Percentiles rank a stretch among this genome's conserved stretches.
Evolutionary conservation across 2,329 filamentous ascomycete genomes (phyloP).

Genomic region (Pseudonectria foliicola): DNA sequence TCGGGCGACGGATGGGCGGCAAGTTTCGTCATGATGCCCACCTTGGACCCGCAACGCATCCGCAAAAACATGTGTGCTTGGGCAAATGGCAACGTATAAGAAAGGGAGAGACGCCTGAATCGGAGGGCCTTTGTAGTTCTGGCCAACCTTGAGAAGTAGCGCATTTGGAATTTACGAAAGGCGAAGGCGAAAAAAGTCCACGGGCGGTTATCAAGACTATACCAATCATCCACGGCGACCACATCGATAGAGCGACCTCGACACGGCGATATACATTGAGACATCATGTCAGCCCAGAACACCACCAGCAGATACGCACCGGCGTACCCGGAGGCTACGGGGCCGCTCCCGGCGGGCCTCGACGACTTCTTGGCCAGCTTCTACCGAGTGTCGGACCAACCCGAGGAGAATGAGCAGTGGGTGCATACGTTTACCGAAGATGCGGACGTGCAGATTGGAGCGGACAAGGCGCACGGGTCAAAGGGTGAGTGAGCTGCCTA

Average conservation of each 20-base stretch:
- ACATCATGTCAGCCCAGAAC: constrained; percentile 9
- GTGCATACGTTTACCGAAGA: constrained; percentile 33
- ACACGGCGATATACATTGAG: not conserved
- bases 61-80: not conserved
- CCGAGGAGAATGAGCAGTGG: constrained; percentile 37
- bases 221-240: no score
- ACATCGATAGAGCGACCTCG: no score
- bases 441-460: constrained; percentile 36
- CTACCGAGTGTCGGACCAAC: constrained; percentile 37
- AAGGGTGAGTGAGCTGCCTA: constrained; percentile 21
- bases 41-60: no score
- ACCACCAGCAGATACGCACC: constrained; percentile 24
- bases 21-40: no score
- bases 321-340: constrained; percentile 23
- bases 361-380: constrained; percentile 36
- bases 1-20: no score
- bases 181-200: not conserved
- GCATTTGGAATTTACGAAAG: not conserved
- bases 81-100: no score
- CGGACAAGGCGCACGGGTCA: constrained; percentile 29
- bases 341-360: constrained; percentile 25
- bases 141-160: not conserved
- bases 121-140: not conserved
- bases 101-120: no score
- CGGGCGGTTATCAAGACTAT: no score